Conservation (phyloP, 345 rosid genomes). For the Jatropha curcas region DNA sequence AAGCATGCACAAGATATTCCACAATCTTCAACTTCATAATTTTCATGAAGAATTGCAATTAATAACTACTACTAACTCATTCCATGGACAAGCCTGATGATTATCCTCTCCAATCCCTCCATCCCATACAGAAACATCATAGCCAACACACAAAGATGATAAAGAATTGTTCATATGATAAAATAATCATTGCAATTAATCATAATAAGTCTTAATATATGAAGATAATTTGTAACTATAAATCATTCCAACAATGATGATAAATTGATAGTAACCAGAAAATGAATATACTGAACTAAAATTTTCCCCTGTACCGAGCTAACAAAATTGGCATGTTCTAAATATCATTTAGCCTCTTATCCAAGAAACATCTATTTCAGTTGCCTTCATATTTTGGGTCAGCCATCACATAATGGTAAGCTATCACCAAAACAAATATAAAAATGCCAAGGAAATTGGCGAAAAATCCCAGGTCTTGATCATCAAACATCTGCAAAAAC, state of each 20-base stretch:
- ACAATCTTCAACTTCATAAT: background rate
- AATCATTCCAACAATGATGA: background rate
- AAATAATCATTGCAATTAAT: background rate
- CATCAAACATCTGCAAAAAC: conserved; percentile 77
- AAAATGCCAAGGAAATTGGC: conserved; percentile 81
- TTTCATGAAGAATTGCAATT: background rate
- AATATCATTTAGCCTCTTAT: background rate
- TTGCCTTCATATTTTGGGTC: conserved; percentile 80
- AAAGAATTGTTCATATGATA: too few relatives aligned
- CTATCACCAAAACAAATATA: conserved; percentile 69
- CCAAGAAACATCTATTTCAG: conserved; percentile 20
- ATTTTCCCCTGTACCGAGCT: too few relatives aligned
- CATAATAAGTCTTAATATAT: too few relatives aligned
- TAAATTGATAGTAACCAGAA: background rate
- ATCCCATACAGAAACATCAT: background rate
- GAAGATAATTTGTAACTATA: background rate
- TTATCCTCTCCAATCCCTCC: background rate
- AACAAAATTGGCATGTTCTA: conserved; percentile 9
- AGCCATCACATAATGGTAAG: conserved; percentile 83
- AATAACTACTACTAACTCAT: background rate
- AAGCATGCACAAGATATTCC: background rate
- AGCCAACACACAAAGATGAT: too few relatives aligned
- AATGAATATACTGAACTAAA: too few relatives aligned
- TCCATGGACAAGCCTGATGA: background rate
- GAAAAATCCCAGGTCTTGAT: conserved; percentile 72